These are phyloP conservation scores for Ustilago vetiveriae DNA, from an alignment of 1,284 basidiomycete species.

Conservation along the genomic window DNA sequence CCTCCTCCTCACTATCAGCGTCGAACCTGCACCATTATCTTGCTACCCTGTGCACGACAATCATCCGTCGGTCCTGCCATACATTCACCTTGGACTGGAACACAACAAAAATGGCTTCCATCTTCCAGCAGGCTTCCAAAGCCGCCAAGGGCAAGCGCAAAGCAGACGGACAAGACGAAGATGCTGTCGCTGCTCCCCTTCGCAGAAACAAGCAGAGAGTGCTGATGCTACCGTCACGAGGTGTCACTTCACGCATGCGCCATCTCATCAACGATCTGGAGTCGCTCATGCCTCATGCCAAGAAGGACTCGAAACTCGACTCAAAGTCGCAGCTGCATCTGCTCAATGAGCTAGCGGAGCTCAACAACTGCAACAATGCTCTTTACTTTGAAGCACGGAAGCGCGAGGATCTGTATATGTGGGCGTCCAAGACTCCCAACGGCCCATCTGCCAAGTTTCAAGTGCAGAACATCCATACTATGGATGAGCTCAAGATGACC, in stretches of 20 bases:
- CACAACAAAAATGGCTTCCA: constrained; percentile 31
- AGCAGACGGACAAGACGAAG: constrained; percentile 32
- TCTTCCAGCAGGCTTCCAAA: constrained; percentile 49
- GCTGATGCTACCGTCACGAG: constrained; percentile 88
- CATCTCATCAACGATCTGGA: constrained; percentile 97
- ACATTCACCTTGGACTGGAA: too few species aligned
- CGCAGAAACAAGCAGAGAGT: constrained; percentile 74
- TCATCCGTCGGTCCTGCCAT: too few species aligned
- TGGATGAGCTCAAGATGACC: constrained; percentile 99
- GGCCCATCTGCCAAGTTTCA: constrained; percentile 97
- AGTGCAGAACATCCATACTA: constrained; percentile 98
- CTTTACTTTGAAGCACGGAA: constrained; percentile 96
- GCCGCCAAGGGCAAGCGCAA: constrained; percentile 54
- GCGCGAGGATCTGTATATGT: constrained; percentile 90
- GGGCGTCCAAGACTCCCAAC: constrained; percentile 96
- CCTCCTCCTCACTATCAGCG: neutral
- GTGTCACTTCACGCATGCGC: constrained; percentile 94
- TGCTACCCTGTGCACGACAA: neutral
- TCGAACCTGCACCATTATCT: too few species aligned
- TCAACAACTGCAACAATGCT: constrained; percentile 97
- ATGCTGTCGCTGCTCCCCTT: constrained; percentile 15
- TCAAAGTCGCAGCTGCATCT: constrained; percentile 94
- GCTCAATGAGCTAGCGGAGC: constrained; percentile 94
- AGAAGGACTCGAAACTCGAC: constrained; percentile 82
- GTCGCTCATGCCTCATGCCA: constrained; percentile 88